Evolutionary conservation across 2,329 filamentous ascomycete genomes (phyloP).

Genomic region (Pseudopithomyces chartarum): DNA sequence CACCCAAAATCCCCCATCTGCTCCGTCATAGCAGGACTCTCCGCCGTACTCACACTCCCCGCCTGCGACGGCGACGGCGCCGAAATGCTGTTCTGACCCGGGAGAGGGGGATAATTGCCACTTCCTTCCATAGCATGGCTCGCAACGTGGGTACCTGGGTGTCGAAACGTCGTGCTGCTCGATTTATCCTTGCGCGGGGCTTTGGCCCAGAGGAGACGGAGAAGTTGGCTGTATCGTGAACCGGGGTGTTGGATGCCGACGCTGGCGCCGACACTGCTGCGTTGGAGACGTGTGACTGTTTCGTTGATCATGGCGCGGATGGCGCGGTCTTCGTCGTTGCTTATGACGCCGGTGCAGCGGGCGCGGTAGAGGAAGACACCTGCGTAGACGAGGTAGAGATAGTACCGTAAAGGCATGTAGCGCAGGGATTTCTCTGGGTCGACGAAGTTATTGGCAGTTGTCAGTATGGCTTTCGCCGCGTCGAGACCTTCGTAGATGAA

Average conservation of each 20-base stretch:
- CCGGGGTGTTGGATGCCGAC: slow-evolving; percentile 52
- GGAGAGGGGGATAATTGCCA: slow-evolving; percentile 21
- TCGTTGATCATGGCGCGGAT: slow-evolving; percentile 54
- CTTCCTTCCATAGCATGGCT: slow-evolving; percentile 33
- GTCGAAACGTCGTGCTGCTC: slow-evolving; percentile 29
- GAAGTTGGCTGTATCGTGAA: slow-evolving; percentile 52
- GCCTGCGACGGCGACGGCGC: slow-evolving; percentile 44
- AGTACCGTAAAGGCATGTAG: slow-evolving; percentile 56
- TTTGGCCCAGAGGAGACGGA: slow-evolving; percentile 56
- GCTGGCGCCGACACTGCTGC: slow-evolving; percentile 46
- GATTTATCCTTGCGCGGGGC: slow-evolving; percentile 44
- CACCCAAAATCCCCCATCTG: slow-evolving; percentile 56
- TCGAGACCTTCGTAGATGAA: slow-evolving; percentile 58
- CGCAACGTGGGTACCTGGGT: slow-evolving; percentile 38
- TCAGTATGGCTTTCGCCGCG: slow-evolving; percentile 55
- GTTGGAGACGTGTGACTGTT: slow-evolving; percentile 50
- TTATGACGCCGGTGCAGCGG: slow-evolving; percentile 54
- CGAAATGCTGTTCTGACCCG: slow-evolving; percentile 6
- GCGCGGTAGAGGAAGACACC: slow-evolving; percentile 57
- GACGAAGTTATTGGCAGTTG: slow-evolving; percentile 57
- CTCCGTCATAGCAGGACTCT: slow-evolving; percentile 51
- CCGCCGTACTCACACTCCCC: slow-evolving; percentile 43
- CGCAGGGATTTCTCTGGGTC: slow-evolving; percentile 53
- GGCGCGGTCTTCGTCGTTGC: slow-evolving; percentile 52
- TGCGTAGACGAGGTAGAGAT: slow-evolving; percentile 55